phyloP scores from a whole-genome alignment of 148 eudicot genomes.

The Silene conica region DNA sequence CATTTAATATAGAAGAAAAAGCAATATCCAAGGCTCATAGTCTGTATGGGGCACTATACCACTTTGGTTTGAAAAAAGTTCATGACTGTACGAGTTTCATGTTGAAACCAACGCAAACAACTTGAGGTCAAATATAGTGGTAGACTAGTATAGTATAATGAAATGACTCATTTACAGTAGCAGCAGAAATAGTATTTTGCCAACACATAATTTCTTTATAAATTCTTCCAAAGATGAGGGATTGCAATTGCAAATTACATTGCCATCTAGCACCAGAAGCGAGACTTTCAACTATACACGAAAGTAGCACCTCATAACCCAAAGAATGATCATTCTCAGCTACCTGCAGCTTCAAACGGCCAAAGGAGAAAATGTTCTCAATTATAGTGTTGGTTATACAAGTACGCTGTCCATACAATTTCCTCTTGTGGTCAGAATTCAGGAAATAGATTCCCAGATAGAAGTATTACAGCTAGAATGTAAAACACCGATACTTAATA shows the following conservation, averaged over 20 bases:
- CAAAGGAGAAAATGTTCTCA: not conserved
- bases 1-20: no score
- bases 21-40: no score
- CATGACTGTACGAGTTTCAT: not conserved
- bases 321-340: not conserved
- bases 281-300: not conserved
- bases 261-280: not conserved
- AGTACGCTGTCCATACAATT: not conserved
- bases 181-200: not conserved
- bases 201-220: not conserved
- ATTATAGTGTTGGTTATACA: not conserved
- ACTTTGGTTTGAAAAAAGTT: no score
- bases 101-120: not conserved
- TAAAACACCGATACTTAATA: not conserved
- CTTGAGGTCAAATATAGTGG: not conserved
- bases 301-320: not conserved
- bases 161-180: not conserved
- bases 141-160: not conserved
- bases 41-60: no score
- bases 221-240: not conserved
- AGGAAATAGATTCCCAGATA: not conserved
- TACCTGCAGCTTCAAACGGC: not conserved
- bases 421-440: not conserved
- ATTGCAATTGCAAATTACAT: not conserved
- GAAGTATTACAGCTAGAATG: not conserved